Evolutionary conservation across 148 eudicot genomes (phyloP).

Genomic region (Pharnaceum exiguum): DNA sequence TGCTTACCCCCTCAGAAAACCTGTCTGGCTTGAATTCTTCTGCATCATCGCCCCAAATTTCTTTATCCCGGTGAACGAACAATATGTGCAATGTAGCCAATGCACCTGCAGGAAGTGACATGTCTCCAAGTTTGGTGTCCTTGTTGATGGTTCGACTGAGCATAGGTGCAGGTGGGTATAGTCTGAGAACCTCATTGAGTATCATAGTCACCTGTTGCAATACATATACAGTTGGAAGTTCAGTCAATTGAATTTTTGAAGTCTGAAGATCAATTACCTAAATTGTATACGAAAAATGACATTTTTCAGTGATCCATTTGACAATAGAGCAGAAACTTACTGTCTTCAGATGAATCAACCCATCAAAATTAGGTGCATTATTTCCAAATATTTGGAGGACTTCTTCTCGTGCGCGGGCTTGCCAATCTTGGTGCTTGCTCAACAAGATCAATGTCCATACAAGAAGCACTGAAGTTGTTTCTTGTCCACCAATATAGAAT

Average conservation of each 20-base stretch:
- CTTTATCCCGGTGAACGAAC: constrained; percentile 15
- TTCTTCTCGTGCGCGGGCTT: constrained; percentile 27
- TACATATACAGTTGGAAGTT: neutral
- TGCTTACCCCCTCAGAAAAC: constrained; percentile 22
- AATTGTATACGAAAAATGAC: too few relatives aligned
- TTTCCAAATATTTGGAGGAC: constrained; percentile 19
- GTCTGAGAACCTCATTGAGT: constrained; percentile 23
- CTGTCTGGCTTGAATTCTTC: constrained; percentile 25
- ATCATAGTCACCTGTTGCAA: constrained; percentile 22
- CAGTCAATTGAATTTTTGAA: neutral
- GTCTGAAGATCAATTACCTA: too few relatives aligned
- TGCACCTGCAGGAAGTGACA: constrained; percentile 11
- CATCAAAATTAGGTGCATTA: constrained; percentile 21
- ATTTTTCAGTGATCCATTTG: too few relatives aligned
- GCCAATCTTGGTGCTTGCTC: constrained; percentile 33
- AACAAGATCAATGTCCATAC: constrained; percentile 25
- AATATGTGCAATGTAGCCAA: constrained; percentile 1
- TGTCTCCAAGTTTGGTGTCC: constrained; percentile 17
- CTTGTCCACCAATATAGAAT: constrained; percentile 30
- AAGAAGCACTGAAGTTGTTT: constrained; percentile 22
- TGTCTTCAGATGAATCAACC: constrained; percentile 20
- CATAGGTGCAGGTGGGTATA: constrained; percentile 24
- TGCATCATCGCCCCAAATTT: constrained; percentile 23
- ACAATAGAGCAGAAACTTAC: too few relatives aligned
- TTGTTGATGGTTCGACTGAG: neutral